Percentiles rank a stretch among this genome's conserved stretches.
These are phyloP conservation scores for Colletotrichum acutatum DNA, from an alignment of 2,329 filamentous ascomycete genomes.

Conservation along the genomic window DNA sequence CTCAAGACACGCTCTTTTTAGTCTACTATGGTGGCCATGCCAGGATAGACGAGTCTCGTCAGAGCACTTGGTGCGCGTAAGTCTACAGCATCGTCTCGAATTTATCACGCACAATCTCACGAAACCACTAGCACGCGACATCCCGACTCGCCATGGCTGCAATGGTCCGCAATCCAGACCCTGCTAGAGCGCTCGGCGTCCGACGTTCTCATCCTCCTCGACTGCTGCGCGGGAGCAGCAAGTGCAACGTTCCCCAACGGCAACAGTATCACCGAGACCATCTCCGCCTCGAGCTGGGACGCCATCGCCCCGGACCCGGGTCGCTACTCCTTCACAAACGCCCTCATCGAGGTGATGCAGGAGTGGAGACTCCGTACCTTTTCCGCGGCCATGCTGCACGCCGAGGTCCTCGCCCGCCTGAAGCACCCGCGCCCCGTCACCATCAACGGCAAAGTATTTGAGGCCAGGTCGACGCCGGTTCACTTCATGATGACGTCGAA, in stretches of 20 bases:
- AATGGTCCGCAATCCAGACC: conserved; percentile 72
- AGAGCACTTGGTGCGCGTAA: conserved; percentile 71
- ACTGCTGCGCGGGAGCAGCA: conserved; percentile 70
- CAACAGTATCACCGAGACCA: conserved; percentile 69
- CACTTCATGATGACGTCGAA: conserved; percentile 74
- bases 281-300: conserved; percentile 71
- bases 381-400: conserved; percentile 70
- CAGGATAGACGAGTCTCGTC: conserved; percentile 67
- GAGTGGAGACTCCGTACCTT: conserved; percentile 66
- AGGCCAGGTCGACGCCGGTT: conserved; percentile 68
- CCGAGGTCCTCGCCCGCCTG: conserved; percentile 67
- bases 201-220: conserved; percentile 67
- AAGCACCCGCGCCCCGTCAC: conserved; percentile 69
- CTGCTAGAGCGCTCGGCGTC: conserved; percentile 67
- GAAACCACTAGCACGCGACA: conserved; percentile 55
- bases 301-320: conserved; percentile 70
- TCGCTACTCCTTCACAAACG: conserved; percentile 69
- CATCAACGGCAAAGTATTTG: conserved; percentile 67
- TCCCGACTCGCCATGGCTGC: conserved; percentile 64
- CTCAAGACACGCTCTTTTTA: conserved; percentile 65
- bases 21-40: conserved; percentile 71
- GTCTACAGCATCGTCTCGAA: conserved; percentile 39
- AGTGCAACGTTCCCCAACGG: conserved; percentile 69
- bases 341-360: conserved; percentile 67
- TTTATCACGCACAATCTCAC: neutral